Percentiles rank a stretch among this genome's conserved stretches.
Evolutionary conservation across 805 yeast genomes (phyloP).

Genomic region (Candida pseudofarinosa): DNA sequence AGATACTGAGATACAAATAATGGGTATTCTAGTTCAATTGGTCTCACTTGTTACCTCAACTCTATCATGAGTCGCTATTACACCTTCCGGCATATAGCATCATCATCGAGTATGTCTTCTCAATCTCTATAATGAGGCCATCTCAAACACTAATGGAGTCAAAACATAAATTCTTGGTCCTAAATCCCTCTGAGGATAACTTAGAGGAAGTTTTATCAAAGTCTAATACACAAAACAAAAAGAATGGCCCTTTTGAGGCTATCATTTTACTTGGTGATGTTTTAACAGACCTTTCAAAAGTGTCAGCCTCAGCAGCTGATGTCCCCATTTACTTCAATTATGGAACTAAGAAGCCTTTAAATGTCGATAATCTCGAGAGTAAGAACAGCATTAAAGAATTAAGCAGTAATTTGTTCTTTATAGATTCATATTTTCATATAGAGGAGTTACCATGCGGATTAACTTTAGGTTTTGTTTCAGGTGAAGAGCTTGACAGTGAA

Average conservation of each 20-base stretch:
- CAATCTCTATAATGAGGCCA: neutral
- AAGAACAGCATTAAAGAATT: constrained; percentile 1
- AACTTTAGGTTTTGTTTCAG: constrained; percentile 43
- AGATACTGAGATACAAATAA: no score
- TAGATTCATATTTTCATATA: neutral
- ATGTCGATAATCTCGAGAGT: constrained; percentile 5
- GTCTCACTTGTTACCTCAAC: no score
- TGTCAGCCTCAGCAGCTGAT: constrained; percentile 17
- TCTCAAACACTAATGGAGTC: constrained; percentile 6
- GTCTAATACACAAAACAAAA: constrained; percentile 46
- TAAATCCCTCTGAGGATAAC: constrained; percentile 41
- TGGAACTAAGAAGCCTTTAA: constrained; percentile 9
- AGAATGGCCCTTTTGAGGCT: constrained; percentile 65
- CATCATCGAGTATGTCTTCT: neutral
- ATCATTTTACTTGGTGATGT: constrained; percentile 52
- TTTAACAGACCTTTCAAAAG: constrained; percentile 7
- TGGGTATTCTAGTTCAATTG: no score
- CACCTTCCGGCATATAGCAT: neutral
- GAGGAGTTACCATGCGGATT: constrained; percentile 39
- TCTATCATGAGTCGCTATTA: no score
- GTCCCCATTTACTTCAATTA: constrained; percentile 24
- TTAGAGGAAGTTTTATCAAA: constrained; percentile 42
- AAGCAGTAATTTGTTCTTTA: neutral
- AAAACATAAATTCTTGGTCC: constrained; percentile 35
- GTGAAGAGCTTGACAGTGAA: constrained; percentile 11